These are phyloP conservation scores for Paracorniculantispora psalliotae DNA, from an alignment of 2,329 filamentous ascomycete species.

Conservation along the genomic window DNA sequence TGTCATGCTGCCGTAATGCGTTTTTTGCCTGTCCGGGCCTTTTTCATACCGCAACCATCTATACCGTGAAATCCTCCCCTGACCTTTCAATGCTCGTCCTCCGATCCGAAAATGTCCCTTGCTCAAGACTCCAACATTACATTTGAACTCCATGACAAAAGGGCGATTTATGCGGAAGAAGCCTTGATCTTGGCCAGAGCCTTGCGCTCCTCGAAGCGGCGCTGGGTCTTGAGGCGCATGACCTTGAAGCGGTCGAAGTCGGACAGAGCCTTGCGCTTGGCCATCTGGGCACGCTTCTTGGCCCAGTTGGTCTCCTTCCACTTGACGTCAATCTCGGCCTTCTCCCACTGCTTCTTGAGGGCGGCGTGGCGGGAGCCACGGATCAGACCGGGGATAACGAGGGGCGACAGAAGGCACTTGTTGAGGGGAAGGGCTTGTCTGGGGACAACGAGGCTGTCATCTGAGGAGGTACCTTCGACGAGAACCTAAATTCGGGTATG, in stretches of 20 bases:
- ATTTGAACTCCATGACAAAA: slow-evolving; percentile 21
- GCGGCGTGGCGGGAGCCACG: slow-evolving; percentile 76
- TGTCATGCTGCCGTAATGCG: slow-evolving; percentile 28
- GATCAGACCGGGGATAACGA: slow-evolving; percentile 81
- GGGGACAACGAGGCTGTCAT: slow-evolving; percentile 73
- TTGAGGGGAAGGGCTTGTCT: slow-evolving; percentile 81
- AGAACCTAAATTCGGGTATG: slow-evolving; percentile 63
- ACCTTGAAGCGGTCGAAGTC: slow-evolving; percentile 99
- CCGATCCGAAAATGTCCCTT: slow-evolving; percentile 27
- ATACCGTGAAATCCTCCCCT: slow-evolving; percentile 15
- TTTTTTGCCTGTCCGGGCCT: slow-evolving; percentile 28
- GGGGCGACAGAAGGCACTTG: slow-evolving; percentile 81
- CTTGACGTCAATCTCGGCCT: slow-evolving; percentile 85
- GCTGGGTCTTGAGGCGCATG: slow-evolving; percentile 98
- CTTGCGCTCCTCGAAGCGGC: slow-evolving; percentile 97
- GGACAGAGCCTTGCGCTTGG: slow-evolving; percentile 84
- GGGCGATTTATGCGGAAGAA: slow-evolving; percentile 60
- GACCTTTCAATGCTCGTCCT: slow-evolving; percentile 18
- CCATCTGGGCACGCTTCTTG: slow-evolving; percentile 82
- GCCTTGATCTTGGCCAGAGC: slow-evolving; percentile 88
- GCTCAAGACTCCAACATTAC: slow-evolving; percentile 22
- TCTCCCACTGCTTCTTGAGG: slow-evolving; percentile 87
- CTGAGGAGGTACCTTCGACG: slow-evolving; percentile 86
- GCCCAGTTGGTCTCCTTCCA: slow-evolving; percentile 90
- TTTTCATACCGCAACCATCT: slow-evolving; percentile 21